Conservation (phyloP, 2,329 filamentous ascomycete genomes). For the Amesomyces nigricolor region DNA sequence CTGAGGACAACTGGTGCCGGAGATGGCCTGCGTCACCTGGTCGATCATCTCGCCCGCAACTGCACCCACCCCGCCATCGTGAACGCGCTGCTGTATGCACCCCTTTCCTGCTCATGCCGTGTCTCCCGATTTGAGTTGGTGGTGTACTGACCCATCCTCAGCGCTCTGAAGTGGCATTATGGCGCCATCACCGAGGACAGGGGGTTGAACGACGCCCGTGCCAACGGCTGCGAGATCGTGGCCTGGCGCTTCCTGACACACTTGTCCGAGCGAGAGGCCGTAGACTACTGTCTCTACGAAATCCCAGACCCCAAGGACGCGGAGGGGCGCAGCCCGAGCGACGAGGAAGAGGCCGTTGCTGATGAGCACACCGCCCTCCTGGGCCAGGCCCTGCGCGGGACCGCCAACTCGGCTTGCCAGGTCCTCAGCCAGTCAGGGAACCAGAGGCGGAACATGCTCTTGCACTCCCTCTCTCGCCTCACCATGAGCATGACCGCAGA, state of each 20-base stretch:
- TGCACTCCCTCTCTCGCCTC: conserved; percentile 51
- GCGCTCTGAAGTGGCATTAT: conserved; percentile 71
- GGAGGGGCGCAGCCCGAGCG: conserved; percentile 26
- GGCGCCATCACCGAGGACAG: conserved; percentile 57
- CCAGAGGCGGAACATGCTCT: conserved; percentile 43
- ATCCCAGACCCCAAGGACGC: conserved; percentile 45
- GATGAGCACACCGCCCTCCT: conserved; percentile 47
- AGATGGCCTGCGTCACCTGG: conserved; percentile 50
- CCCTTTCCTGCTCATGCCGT: conserved; percentile 21
- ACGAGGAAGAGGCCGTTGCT: conserved; percentile 32
- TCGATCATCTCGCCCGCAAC: conserved; percentile 56
- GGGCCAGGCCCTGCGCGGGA: conserved; percentile 29
- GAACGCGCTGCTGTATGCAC: conserved; percentile 62
- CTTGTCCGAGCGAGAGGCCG: conserved; percentile 65
- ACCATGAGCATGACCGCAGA: conserved; percentile 44
- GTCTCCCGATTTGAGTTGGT: not conserved
- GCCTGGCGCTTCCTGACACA: conserved; percentile 72
- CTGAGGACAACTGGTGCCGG: conserved; percentile 61
- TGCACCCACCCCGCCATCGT: conserved; percentile 66
- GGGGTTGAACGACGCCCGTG: conserved; percentile 61
- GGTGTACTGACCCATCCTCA: conserved; percentile 30
- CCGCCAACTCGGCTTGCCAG: conserved; percentile 24
- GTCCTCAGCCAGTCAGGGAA: conserved; percentile 34
- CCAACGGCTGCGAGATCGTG: conserved; percentile 72
- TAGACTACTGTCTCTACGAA: conserved; percentile 70